Conservation (phyloP, 805 yeast species). For the Candida vartiovaarae region DNA sequence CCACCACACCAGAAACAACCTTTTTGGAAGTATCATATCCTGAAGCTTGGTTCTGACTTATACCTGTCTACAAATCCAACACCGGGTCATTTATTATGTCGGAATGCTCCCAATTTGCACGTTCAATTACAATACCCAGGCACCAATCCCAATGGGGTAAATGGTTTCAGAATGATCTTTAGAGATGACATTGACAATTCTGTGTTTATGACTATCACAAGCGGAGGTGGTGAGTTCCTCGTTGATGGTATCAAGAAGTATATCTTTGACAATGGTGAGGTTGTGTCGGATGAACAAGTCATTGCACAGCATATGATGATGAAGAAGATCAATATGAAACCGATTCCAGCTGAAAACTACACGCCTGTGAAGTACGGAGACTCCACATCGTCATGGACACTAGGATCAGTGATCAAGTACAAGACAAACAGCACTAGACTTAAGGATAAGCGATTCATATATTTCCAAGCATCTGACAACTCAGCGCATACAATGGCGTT, state of each 20-base stretch:
- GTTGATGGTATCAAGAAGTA: conserved; percentile 9
- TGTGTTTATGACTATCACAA: conserved; percentile 13
- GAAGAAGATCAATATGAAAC: conserved; percentile 3
- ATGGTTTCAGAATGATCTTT: conserved; percentile 29
- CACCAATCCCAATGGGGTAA: conserved; percentile 7
- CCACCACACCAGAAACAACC: conserved; percentile 3
- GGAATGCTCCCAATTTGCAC: conserved; percentile 58
- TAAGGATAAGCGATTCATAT: conserved; percentile 25
- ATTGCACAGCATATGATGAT: not conserved
- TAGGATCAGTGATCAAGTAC: conserved; percentile 42
- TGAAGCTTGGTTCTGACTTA: conserved; percentile 42
- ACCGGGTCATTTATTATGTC: conserved; percentile 46
- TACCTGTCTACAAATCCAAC: conserved; percentile 67
- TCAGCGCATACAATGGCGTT: conserved; percentile 28
- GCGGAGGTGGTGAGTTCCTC: conserved; percentile 6
- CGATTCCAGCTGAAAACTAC: not conserved
- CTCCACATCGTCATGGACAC: conserved; percentile 22
- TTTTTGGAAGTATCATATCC: conserved; percentile 49
- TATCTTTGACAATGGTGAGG: conserved; percentile 3
- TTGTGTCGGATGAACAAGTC: not conserved
- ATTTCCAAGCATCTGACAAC: conserved; percentile 25
- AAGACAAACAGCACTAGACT: conserved; percentile 16
- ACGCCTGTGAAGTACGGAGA: too few relatives aligned
- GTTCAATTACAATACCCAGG: conserved; percentile 25
- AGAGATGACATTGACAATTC: conserved; percentile 11